Base-by-base conservation (phyloP, 139 green algal genomes). In the Gonium pectorale region DNA sequence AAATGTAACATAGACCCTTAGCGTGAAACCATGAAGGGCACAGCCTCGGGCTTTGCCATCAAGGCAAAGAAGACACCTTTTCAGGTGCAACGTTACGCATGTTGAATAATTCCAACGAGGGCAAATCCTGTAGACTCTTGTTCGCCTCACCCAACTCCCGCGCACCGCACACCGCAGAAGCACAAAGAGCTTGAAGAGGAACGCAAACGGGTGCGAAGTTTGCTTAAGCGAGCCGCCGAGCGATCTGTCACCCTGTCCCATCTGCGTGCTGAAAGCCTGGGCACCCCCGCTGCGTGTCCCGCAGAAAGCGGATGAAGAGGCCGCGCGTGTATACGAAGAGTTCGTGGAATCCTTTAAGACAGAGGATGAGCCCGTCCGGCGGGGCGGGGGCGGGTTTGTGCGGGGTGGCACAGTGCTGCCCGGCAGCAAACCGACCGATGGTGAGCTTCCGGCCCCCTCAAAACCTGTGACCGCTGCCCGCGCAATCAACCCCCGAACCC, bases 111-210 rank as follows among this genome's bases (percentile, higher is more conserved):
- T 78, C 9, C 22, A 41, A 40, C 35, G 3, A 64, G 62, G 21
- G 54, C 54, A 31, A 15, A 79, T 22, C 44, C 8, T 49, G 1
- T 41, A 68, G 21, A 3, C 49, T 9, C 6, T 40, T 6, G 15
- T 27, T 7, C 33, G 54, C 13, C 3, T 37, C 3, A 27, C 22
- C 7, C 27, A 29, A 22, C 59, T 29, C n/a, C n/a, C n/a, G n/a
- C n/a, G n/a, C n/a, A n/a, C n/a, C n/a, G n/a, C n/a, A n/a, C n/a
- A n/a, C n/a, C 71, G 37, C 92, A 98, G 95, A 95, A 93, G 79
- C 94, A 98, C 67, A 97, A 97, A 68, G 94, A 98, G 63, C 80
- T 93, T 29, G 96, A 98, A 67, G 96, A 98, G 80, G 90, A 97
- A 40, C 94, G 91, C 72, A 96, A 96, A 71, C 92, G 91, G 87